phyloP scores from a whole-genome alignment of 2,329 filamentous ascomycete genomes.

The Paraphaeosphaeria sporulosa region DNA sequence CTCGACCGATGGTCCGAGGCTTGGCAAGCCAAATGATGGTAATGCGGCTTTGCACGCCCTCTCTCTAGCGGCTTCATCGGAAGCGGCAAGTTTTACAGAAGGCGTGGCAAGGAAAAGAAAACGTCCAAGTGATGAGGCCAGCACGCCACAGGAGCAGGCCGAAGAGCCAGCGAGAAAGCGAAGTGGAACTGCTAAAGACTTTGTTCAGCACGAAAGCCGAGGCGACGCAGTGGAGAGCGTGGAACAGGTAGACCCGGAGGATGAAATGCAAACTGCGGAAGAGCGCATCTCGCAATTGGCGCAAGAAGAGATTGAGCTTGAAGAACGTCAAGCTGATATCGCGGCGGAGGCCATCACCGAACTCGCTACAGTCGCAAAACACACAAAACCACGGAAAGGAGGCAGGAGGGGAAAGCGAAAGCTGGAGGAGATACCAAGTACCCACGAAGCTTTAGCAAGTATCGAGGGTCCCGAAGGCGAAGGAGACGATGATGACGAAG shows the following conservation, averaged over 20 bases:
- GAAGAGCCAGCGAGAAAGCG: conserved; percentile 50
- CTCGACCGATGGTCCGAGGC: conserved; percentile 22
- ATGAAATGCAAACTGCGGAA: conserved; percentile 61
- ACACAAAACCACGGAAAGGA: conserved; percentile 47
- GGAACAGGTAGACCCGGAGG: conserved; percentile 48
- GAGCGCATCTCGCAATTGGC: conserved; percentile 41
- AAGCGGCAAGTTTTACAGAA: conserved; percentile 40
- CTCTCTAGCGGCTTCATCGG: conserved; percentile 40
- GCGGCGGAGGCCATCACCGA: conserved; percentile 43
- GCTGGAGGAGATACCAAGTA: conserved; percentile 51
- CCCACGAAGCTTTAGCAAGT: conserved; percentile 58
- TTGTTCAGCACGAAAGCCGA: conserved; percentile 39
- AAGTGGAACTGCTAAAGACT: conserved; percentile 35
- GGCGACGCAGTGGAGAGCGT: conserved; percentile 35
- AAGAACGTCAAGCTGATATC: conserved; percentile 44
- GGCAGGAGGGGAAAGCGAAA: conserved; percentile 59
- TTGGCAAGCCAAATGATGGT: conserved; percentile 17
- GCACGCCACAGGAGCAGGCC: conserved; percentile 45
- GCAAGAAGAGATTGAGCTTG: conserved; percentile 43
- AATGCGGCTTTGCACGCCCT: conserved; percentile 41
- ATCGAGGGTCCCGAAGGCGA: conserved; percentile 69
- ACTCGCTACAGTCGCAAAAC: conserved; percentile 45
- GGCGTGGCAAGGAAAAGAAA: conserved; percentile 53
- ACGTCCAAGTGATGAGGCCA: conserved; percentile 50
- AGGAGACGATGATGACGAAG: conserved; percentile 57